phyloP scores from a whole-genome alignment of 208 protist genomes.

The Phytomonas francai region DNA sequence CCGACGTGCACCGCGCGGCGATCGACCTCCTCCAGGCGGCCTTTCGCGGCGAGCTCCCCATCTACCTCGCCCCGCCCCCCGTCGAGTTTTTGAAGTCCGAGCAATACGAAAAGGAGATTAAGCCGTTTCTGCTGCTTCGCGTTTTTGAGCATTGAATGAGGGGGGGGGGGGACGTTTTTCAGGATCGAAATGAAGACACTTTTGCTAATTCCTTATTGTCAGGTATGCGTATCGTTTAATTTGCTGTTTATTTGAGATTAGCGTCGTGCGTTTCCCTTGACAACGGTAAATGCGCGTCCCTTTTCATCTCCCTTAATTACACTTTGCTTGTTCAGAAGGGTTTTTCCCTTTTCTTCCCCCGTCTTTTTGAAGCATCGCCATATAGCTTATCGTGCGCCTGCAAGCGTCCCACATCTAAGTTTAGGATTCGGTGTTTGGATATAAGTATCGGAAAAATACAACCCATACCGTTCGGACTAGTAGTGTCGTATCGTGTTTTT shows the following conservation, averaged over 20 bases:
- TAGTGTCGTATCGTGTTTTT: too few species aligned
- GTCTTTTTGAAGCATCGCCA: too few species aligned
- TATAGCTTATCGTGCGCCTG: too few species aligned
- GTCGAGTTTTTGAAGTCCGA: constrained; percentile 39
- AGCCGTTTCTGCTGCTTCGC: constrained; percentile 26
- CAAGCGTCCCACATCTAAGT: too few species aligned
- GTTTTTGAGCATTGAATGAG: constrained; percentile 15
- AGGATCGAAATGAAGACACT: too few species aligned
- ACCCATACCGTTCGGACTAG: too few species aligned
- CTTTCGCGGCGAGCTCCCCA: constrained; percentile 70
- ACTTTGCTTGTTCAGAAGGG: constrained; percentile 2
- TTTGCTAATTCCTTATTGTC: neutral
- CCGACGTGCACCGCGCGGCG: constrained; percentile 87
- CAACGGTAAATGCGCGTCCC: neutral
- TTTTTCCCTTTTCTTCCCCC: too few species aligned
- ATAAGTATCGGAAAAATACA: too few species aligned
- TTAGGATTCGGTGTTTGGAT: too few species aligned
- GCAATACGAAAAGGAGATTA: constrained; percentile 33
- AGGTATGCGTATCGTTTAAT: neutral
- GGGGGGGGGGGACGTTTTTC: too few species aligned
- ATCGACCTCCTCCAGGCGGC: constrained; percentile 86
- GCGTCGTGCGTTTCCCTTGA: too few species aligned
- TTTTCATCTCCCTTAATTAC: neutral
- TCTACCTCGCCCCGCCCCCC: constrained; percentile 84
- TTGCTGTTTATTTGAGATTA: neutral